phyloP scores from a whole-genome alignment of 805 yeast genomes.

The Starmerella scarabaei region DNA sequence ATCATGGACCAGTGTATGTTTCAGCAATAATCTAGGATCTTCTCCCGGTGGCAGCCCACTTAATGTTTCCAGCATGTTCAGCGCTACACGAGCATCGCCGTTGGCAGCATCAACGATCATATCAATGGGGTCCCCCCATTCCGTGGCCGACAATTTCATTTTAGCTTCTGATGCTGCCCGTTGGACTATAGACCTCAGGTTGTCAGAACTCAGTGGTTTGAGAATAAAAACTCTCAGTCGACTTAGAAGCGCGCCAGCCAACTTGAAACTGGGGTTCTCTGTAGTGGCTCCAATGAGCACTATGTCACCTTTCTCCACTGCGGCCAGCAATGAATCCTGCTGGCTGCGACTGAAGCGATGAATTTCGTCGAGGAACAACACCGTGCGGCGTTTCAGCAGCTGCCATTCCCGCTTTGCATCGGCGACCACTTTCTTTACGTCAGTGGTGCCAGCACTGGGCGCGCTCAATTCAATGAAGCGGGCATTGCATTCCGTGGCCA shows the following conservation, averaged over 20 bases:
- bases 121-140: slow-evolving; percentile 28
- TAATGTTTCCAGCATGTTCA: slow-evolving; percentile 61
- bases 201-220: slow-evolving; percentile 37
- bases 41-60: slow-evolving; percentile 21
- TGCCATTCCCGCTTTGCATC: slow-evolving; percentile 36
- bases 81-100: slow-evolving; percentile 81
- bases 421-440: slow-evolving; percentile 50
- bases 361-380: slow-evolving; percentile 82
- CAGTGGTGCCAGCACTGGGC: slow-evolving; percentile 54
- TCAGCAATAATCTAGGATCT: slow-evolving; percentile 28
- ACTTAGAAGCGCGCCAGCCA: slow-evolving; percentile 70
- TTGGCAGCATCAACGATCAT: slow-evolving; percentile 59
- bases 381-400: slow-evolving; percentile 42
- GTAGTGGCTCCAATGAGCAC: slow-evolving; percentile 93
- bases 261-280: slow-evolving; percentile 77
- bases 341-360: slow-evolving; percentile 78
- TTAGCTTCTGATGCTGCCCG: slow-evolving; percentile 45
- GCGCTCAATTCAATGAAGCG: slow-evolving; percentile 76
- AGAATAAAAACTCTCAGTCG: slow-evolving; percentile 72
- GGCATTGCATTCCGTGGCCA: slow-evolving; percentile 41
- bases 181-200: slow-evolving; percentile 40
- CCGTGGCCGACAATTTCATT: slow-evolving; percentile 32
- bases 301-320: slow-evolving; percentile 71
- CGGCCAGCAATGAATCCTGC: slow-evolving; percentile 76
- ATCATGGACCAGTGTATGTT: slow-evolving; percentile 57